A percentile compares a stretch with the other conserved stretches of the same genome.
These are phyloP conservation scores for Straminergon stramineum DNA, from an alignment of 225 moss, liverwort and hornwort species.

Conservation along the genomic window DNA sequence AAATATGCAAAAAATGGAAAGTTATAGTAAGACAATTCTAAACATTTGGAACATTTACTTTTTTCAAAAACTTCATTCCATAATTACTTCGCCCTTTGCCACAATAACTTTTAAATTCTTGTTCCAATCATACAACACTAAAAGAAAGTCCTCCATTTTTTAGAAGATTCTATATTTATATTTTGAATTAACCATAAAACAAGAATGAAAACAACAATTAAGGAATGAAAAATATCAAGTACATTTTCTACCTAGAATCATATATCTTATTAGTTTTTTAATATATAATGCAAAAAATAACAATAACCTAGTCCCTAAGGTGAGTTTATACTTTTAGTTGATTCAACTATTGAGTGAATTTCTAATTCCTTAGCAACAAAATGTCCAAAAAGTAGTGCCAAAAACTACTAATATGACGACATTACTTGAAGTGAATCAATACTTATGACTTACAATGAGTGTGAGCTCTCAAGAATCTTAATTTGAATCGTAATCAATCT, in stretches of 20 bases:
- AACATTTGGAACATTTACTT: background rate
- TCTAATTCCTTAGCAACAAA: background rate
- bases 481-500: background rate
- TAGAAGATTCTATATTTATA: background rate
- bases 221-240: background rate
- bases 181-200: background rate
- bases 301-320: no score
- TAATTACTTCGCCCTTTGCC: no score
- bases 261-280: background rate
- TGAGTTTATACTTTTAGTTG: background rate
- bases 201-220: background rate
- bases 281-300: no score
- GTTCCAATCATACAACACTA: background rate
- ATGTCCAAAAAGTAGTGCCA: background rate
- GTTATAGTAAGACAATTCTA: background rate
- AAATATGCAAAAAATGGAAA: background rate
- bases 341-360: background rate
- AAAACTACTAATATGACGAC: fast-evolving
- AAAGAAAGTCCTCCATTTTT: background rate
- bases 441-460: background rate
- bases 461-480: background rate
- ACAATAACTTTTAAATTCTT: no score
- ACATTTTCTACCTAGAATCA: background rate
- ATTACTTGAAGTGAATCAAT: background rate
- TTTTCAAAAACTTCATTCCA: no score